Conservation (phyloP, 2,329 filamentous ascomycete genomes). For the Aspergillus eucalypticola region DNA sequence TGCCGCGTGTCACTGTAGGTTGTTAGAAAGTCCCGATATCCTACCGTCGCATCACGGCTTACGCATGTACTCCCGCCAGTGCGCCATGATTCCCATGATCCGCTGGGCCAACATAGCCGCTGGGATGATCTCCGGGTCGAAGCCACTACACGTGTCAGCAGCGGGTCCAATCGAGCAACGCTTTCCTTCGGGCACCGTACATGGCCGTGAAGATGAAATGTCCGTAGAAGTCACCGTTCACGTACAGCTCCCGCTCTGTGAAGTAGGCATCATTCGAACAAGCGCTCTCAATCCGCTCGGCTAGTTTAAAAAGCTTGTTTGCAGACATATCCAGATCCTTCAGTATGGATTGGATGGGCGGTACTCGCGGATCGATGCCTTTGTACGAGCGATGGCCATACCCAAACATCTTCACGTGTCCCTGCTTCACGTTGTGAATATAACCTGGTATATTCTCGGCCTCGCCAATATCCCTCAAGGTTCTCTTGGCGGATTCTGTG, state of each 20-base stretch:
- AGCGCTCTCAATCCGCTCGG: slow-evolving; percentile 28
- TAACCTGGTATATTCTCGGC: slow-evolving; percentile 31
- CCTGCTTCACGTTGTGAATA: slow-evolving; percentile 30
- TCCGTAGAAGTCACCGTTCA: slow-evolving; percentile 50
- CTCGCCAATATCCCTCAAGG: slow-evolving; percentile 24
- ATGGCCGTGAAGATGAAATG: slow-evolving; percentile 47
- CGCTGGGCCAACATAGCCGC: slow-evolving; percentile 33
- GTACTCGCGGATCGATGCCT: slow-evolving; percentile 30
- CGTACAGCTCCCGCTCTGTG: slow-evolving; percentile 35
- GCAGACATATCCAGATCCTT: slow-evolving; percentile 20
- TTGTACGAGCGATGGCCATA: slow-evolving; percentile 38
- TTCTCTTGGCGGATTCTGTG: slow-evolving; percentile 57
- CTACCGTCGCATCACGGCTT: slow-evolving; percentile 12
- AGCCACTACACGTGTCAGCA: slow-evolving; percentile 22
- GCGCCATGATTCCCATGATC: slow-evolving; percentile 36
- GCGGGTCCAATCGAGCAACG: not conserved
- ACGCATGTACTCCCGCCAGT: slow-evolving; percentile 39
- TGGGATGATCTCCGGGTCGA: slow-evolving; percentile 33
- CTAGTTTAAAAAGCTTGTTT: slow-evolving; percentile 25
- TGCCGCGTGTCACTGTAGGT: slow-evolving; percentile 27
- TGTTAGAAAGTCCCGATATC: slow-evolving; percentile 19
- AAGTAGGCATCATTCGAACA: slow-evolving; percentile 33
- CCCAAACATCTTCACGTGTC: slow-evolving; percentile 31
- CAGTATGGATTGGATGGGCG: slow-evolving; percentile 27
- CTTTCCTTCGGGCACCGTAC: slow-evolving; percentile 22